A percentile compares a stretch with the other conserved stretches of the same genome.
These are phyloP conservation scores for Neofusicoccum cordaticola DNA, from an alignment of 2,329 filamentous ascomycete genomes.

Conservation along the genomic window DNA sequence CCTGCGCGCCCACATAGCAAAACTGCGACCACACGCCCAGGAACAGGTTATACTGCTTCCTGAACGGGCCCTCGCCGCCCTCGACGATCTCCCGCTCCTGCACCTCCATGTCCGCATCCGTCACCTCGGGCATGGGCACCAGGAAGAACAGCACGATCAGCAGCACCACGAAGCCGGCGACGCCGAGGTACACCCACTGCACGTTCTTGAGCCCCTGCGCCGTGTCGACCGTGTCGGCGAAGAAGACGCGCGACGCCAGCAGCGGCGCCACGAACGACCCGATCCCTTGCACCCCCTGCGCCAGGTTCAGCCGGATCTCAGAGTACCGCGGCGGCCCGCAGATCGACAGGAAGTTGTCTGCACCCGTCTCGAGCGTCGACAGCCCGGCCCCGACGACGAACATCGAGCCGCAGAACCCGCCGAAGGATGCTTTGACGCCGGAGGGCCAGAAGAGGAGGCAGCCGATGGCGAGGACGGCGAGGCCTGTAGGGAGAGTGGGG, in stretches of 20 bases:
- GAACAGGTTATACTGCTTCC: slow-evolving; percentile 22
- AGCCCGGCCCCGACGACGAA: slow-evolving; percentile 61
- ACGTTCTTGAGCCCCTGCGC: slow-evolving; percentile 48
- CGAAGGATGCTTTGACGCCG: slow-evolving; percentile 63
- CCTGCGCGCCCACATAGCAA: slow-evolving; percentile 11
- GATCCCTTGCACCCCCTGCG: slow-evolving; percentile 61
- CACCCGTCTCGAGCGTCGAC: slow-evolving; percentile 58
- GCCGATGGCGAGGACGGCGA: slow-evolving; percentile 56
- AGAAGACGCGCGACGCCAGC: slow-evolving; percentile 58
- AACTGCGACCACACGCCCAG: slow-evolving; percentile 13
- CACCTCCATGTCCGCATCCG: slow-evolving; percentile 58
- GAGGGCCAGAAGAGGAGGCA: slow-evolving; percentile 55
- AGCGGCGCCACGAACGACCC: slow-evolving; percentile 60
- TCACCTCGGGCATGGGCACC: slow-evolving; percentile 60
- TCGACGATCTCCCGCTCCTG: slow-evolving; percentile 16
- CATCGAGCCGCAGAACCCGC: slow-evolving; percentile 60
- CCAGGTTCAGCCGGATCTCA: slow-evolving; percentile 59
- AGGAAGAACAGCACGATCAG: slow-evolving; percentile 61
- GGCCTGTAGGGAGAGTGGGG: background rate
- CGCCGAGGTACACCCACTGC: slow-evolving; percentile 61
- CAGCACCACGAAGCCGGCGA: slow-evolving; percentile 58
- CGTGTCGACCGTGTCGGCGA: slow-evolving; percentile 35
- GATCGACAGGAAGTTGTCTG: slow-evolving; percentile 61
- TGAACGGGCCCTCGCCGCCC: slow-evolving; percentile 13
- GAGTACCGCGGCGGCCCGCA: slow-evolving; percentile 61